A percentile compares a stretch with the other conserved stretches of the same genome.
These are phyloP conservation scores for Cytospora piceae DNA, from an alignment of 2,329 filamentous ascomycete genomes.

Conservation along the genomic window DNA sequence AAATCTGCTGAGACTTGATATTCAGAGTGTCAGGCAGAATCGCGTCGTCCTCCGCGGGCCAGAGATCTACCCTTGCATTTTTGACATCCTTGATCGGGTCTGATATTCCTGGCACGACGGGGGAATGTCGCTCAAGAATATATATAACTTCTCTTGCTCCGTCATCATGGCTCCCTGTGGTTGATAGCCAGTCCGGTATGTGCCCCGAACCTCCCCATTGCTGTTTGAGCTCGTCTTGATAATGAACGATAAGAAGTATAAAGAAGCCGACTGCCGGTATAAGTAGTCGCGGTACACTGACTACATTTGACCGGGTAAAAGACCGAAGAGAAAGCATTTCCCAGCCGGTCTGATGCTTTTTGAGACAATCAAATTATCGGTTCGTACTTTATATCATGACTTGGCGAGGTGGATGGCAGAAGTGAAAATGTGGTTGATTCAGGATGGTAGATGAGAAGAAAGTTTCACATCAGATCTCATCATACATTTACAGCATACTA, in stretches of 20 bases:
- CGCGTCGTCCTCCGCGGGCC: slow-evolving; percentile 4
- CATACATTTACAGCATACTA: too few species aligned
- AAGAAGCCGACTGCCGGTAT: not conserved
- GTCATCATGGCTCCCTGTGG: not conserved
- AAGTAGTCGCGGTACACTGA: not conserved
- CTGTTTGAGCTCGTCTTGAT: not conserved
- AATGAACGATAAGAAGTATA: not conserved
- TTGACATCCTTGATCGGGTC: slow-evolving; percentile 1
- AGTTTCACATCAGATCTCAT: too few species aligned
- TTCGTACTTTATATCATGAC: not conserved
- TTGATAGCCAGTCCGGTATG: not conserved
- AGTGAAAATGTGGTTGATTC: too few species aligned
- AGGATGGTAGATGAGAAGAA: too few species aligned
- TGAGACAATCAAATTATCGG: not conserved
- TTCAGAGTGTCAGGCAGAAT: slow-evolving; percentile 5
- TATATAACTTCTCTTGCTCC: not conserved
- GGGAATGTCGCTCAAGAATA: not conserved
- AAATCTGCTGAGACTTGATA: slow-evolving; percentile 5
- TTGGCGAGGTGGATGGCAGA: not conserved
- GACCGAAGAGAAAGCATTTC: not conserved
- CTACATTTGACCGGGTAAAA: slow-evolving; percentile 5
- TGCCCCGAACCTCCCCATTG: not conserved
- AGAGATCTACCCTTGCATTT: not conserved
- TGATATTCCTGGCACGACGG: not conserved
- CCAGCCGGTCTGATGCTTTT: not conserved